Evolutionary conservation across 1,139 yeast species (phyloP).

Genomic region (Saccharomyces hybrid): DNA sequence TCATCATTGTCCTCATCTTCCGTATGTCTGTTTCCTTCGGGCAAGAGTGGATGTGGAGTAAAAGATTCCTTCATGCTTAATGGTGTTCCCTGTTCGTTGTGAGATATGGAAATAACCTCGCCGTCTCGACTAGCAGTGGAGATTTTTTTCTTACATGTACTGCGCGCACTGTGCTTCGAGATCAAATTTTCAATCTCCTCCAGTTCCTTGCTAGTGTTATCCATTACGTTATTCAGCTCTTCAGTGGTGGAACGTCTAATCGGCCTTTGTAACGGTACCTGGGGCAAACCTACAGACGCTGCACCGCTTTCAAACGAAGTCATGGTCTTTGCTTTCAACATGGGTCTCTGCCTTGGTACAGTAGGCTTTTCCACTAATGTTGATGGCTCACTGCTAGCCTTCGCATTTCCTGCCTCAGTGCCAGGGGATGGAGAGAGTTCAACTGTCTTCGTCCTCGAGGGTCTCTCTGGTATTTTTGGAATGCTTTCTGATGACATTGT

Average conservation of each 20-base stretch:
- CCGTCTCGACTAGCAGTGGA: not conserved
- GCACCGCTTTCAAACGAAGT: not conserved
- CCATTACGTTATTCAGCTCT: slow-evolving; percentile 13
- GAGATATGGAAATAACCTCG: not conserved
- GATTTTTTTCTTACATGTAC: not conserved
- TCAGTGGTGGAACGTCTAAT: slow-evolving; percentile 16
- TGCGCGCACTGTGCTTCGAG: slow-evolving; percentile 4
- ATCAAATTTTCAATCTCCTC: slow-evolving; percentile 17
- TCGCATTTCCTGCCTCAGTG: not conserved
- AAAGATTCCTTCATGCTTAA: not conserved
- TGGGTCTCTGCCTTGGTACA: slow-evolving; percentile 15
- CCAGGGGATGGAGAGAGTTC: not conserved
- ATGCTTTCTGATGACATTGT: not conserved
- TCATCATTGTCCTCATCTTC: not conserved
- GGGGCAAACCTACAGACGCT: slow-evolving; percentile 3
- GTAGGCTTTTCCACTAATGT: slow-evolving; percentile 7
- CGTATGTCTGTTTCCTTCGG: not conserved
- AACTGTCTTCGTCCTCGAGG: slow-evolving; percentile 9
- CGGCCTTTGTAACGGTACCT: slow-evolving; percentile 13
- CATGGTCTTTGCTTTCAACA: slow-evolving; percentile 8
- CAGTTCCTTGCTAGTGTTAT: slow-evolving; percentile 17
- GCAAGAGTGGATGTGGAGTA: not conserved
- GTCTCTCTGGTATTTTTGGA: slow-evolving; percentile 20
- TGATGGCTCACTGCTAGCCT: not conserved
- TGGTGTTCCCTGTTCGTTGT: not conserved